Evolutionary conservation across 768 basidiomycete genomes (phyloP).

Genomic region (Vararia minispora): DNA sequence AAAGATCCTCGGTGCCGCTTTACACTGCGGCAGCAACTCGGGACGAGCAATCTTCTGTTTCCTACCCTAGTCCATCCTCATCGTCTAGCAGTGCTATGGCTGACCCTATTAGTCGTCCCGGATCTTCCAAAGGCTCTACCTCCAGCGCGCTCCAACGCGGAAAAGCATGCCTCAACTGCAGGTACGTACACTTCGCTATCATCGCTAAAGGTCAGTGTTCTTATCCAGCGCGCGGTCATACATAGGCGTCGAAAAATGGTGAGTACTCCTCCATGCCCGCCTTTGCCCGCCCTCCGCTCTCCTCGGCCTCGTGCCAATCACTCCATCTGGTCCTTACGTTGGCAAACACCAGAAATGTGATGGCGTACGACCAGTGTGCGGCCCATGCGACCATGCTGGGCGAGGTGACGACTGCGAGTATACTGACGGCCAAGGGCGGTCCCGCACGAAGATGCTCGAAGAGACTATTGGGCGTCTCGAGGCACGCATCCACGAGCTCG

Average conservation of each 20-base stretch:
- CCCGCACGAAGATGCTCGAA: slow-evolving; percentile 47
- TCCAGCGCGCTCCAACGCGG: slow-evolving; percentile 13
- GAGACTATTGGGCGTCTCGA: slow-evolving; percentile 45
- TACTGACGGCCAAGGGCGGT: slow-evolving; percentile 46
- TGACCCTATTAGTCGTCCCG: neutral
- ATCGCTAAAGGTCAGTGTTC: too few relatives aligned
- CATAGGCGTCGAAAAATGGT: slow-evolving; percentile 14
- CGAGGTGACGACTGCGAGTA: slow-evolving; percentile 64
- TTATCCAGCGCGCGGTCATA: neutral
- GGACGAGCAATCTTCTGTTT: too few relatives aligned
- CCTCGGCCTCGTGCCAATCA: neutral
- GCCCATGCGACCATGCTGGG: slow-evolving; percentile 44
- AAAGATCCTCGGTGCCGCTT: too few relatives aligned
- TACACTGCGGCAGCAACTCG: too few relatives aligned
- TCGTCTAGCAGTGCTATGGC: neutral
- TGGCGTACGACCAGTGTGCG: slow-evolving; percentile 50
- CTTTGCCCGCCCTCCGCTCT: neutral
- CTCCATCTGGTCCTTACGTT: neutral
- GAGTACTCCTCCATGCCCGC: neutral
- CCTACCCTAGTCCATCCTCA: too few relatives aligned
- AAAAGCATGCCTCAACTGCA: slow-evolving; percentile 14
- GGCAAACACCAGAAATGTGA: slow-evolving; percentile 48
- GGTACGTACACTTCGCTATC: slow-evolving; percentile 4
- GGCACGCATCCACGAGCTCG: slow-evolving; percentile 30
- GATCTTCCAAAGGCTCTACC: neutral